Evolutionary conservation across 495 filamentous ascomycete genomes (phyloP).

Genomic region (Penicillium desertorum): DNA sequence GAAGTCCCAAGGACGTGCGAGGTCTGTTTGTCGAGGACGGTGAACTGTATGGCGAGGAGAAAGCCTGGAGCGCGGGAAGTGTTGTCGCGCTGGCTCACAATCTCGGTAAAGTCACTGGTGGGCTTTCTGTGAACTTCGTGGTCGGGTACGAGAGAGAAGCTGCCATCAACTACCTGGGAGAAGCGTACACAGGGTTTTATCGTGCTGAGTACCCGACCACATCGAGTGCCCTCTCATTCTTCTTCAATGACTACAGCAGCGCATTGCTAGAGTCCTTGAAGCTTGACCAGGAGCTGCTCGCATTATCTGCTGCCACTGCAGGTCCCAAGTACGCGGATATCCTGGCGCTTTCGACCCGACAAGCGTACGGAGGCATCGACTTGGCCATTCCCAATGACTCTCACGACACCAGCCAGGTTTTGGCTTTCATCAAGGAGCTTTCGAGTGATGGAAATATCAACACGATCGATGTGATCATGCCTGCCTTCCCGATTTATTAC

Average conservation of each 20-base stretch:
- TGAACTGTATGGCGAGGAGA: constrained; percentile 18
- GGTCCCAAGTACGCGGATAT: constrained; percentile 51
- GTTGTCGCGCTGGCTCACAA: constrained; percentile 46
- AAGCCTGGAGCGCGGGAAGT: constrained; percentile 28
- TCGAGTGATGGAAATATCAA: constrained; percentile 54
- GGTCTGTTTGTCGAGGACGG: constrained; percentile 29
- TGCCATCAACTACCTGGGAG: constrained; percentile 50
- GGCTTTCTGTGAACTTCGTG: constrained; percentile 43
- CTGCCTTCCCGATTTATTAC: constrained; percentile 51
- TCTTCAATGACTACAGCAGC: constrained; percentile 46
- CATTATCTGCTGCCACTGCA: constrained; percentile 29
- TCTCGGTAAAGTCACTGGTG: constrained; percentile 35
- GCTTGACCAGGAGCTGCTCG: constrained; percentile 36
- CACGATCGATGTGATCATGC: constrained; percentile 54
- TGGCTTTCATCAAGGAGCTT: constrained; percentile 56
- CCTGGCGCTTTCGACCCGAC: constrained; percentile 45
- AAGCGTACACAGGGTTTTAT: constrained; percentile 46
- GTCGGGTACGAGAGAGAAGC: constrained; percentile 48
- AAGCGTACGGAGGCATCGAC: constrained; percentile 52
- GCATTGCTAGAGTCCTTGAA: constrained; percentile 35
- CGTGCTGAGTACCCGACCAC: constrained; percentile 35
- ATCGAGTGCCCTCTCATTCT: constrained; percentile 38
- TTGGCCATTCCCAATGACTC: constrained; percentile 45
- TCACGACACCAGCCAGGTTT: constrained; percentile 40
- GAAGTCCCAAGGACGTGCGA: constrained; percentile 22